These are phyloP conservation scores for Capsicum chinense DNA, from an alignment of 257 asterid genomes.

Conservation along the genomic window DNA sequence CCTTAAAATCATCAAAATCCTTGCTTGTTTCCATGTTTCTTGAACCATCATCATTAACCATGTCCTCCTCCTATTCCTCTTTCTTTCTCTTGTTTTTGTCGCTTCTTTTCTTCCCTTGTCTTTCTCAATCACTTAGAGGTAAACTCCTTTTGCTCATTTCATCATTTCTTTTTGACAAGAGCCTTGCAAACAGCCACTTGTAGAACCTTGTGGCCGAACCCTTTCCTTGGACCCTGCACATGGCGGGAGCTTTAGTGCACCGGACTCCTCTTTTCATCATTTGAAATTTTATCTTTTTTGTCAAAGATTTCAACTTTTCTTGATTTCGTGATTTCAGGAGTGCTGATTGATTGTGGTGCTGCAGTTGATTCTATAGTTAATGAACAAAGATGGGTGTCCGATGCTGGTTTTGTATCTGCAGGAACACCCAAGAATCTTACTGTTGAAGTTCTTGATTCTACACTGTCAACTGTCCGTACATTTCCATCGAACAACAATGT, in stretches of 20 bases:
- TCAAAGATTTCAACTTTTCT: background rate
- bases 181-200: too few relatives aligned
- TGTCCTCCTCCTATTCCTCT: conserved; percentile 37
- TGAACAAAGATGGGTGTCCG: conserved; percentile 72
- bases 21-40: background rate
- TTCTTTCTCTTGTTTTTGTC: conserved; percentile 30
- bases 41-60: conserved; percentile 38
- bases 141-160: background rate
- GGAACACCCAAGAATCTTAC: conserved; percentile 58
- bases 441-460: conserved; percentile 35
- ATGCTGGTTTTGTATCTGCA: conserved; percentile 50
- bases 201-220: too few relatives aligned
- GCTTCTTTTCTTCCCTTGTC: conserved; percentile 37
- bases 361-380: conserved; percentile 40
- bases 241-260: too few relatives aligned
- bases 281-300: too few relatives aligned
- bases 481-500: conserved; percentile 61
- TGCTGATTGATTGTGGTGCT: conserved; percentile 77
- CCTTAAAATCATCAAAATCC: background rate
- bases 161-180: background rate
- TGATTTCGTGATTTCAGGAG: conserved; percentile 46
- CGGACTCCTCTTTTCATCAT: too few relatives aligned
- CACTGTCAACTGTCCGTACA: conserved; percentile 71
- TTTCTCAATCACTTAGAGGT: conserved; percentile 65
- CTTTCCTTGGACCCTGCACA: too few relatives aligned